These are phyloP conservation scores for Didymella pinodella DNA, from an alignment of 2,329 filamentous ascomycete species.

Conservation along the genomic window DNA sequence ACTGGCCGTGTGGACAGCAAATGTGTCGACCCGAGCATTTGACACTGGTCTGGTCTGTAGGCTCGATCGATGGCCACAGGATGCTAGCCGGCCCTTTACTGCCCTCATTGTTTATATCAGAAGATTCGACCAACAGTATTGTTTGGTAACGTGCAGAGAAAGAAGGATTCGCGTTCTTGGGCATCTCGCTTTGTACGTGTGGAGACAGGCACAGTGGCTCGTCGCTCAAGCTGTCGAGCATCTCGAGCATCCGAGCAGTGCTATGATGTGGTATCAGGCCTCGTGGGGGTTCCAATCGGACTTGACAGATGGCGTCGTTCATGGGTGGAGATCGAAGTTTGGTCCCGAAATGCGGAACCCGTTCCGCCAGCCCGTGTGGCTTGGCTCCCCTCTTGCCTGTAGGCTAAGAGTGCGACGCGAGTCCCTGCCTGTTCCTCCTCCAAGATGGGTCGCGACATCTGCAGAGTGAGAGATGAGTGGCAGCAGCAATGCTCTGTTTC, in stretches of 20 bases:
- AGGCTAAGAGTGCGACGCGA: not conserved
- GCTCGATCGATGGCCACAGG: not conserved
- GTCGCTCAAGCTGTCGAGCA: too few species aligned
- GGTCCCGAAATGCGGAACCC: slow-evolving; percentile 5
- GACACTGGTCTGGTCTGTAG: not conserved
- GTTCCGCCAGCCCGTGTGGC: slow-evolving; percentile 2
- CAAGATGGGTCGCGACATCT: too few species aligned
- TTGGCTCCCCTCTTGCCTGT: not conserved
- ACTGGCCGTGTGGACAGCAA: too few species aligned
- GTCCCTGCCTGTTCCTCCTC: not conserved
- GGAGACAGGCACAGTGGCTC: too few species aligned
- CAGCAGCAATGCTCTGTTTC: too few species aligned
- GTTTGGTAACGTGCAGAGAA: slow-evolving; percentile 1
- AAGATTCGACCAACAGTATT: not conserved
- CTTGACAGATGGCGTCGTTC: not conserved
- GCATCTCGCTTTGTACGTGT: too few species aligned
- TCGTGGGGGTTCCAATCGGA: not conserved
- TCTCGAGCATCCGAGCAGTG: too few species aligned
- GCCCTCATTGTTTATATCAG: not conserved
- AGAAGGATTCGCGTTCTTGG: not conserved
- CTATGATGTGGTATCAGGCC: too few species aligned
- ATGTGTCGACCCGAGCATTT: too few species aligned
- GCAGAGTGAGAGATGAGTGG: too few species aligned
- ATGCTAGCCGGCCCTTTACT: not conserved
- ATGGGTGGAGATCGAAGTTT: not conserved